Percentiles rank a stretch among this genome's conserved stretches.
phyloP scores from a whole-genome alignment of 1,284 basidiomycete genomes.

The Trametes versicolor region DNA sequence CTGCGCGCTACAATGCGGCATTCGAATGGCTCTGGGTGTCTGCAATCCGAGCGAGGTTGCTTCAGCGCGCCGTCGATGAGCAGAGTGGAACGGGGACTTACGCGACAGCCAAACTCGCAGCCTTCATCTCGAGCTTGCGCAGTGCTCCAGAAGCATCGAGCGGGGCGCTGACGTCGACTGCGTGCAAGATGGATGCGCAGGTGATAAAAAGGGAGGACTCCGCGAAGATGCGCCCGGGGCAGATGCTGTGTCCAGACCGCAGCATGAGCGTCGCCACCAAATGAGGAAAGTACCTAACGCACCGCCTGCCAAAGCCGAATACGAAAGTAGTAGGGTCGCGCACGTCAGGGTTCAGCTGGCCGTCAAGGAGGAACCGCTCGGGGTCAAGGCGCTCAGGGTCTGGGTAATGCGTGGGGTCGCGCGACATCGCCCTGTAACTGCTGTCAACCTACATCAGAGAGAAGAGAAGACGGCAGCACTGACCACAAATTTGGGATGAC shows the following conservation, averaged over 20 bases:
- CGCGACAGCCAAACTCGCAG: conserved; percentile 11
- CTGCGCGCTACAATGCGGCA: conserved; percentile 5
- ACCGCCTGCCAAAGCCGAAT: conserved; percentile 23
- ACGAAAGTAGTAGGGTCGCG: conserved; percentile 15
- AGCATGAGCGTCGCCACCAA: not conserved
- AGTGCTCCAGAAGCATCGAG: conserved; percentile 13
- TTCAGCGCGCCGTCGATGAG: not conserved
- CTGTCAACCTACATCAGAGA: not conserved
- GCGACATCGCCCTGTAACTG: conserved; percentile 9
- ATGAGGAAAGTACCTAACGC: not conserved
- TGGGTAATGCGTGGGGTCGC: conserved; percentile 10
- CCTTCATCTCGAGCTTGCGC: conserved; percentile 2
- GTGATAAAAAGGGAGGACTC: conserved; percentile 21
- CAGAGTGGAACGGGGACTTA: not conserved
- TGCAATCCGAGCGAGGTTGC: not conserved
- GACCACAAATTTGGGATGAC: conserved; percentile 30
- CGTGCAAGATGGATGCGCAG: conserved; percentile 24
- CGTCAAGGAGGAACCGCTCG: conserved; percentile 10
- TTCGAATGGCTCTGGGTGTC: conserved; percentile 12
- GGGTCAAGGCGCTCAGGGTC: conserved; percentile 15
- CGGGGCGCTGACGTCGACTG: conserved; percentile 16
- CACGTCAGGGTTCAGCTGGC: conserved; percentile 10
- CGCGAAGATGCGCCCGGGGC: conserved; percentile 22
- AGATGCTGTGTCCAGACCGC: conserved; percentile 18
- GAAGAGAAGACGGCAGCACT: not conserved